Evolutionary conservation across 371 early-diverging fungal species (phyloP).

Genomic region (Syncephalis fuscata): DNA sequence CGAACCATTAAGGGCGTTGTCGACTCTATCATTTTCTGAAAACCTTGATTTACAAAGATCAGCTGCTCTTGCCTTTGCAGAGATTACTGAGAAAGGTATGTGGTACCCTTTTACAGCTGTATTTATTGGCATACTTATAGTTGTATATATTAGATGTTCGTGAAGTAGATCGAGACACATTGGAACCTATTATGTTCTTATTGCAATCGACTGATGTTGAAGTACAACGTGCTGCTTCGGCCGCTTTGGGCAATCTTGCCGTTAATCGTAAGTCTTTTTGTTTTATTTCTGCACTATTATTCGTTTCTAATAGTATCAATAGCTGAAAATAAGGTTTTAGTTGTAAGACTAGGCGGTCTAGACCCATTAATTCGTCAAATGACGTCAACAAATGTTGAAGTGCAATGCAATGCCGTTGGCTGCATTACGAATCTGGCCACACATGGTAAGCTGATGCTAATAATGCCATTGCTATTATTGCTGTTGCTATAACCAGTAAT

Average conservation of each 20-base stretch:
- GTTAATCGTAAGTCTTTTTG: slow-evolving; percentile 42
- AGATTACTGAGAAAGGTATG: slow-evolving; percentile 71
- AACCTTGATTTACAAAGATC: slow-evolving; percentile 76
- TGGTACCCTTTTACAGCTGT: neutral
- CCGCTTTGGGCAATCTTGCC: slow-evolving; percentile 82
- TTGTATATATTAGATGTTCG: slow-evolving; percentile 38
- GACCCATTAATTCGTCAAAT: slow-evolving; percentile 82
- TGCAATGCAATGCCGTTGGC: slow-evolving; percentile 91
- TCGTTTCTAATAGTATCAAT: slow-evolving; percentile 2
- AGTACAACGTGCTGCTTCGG: slow-evolving; percentile 77
- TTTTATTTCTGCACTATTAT: neutral
- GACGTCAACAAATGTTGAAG: slow-evolving; percentile 73
- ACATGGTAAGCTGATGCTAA: slow-evolving; percentile 28
- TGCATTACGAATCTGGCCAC: slow-evolving; percentile 91
- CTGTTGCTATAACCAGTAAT: neutral
- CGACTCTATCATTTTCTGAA: slow-evolving; percentile 69
- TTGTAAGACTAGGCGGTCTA: slow-evolving; percentile 73
- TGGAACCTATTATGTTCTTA: slow-evolving; percentile 69
- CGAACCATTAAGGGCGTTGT: slow-evolving; percentile 64
- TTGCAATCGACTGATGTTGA: slow-evolving; percentile 74
- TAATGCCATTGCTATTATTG: neutral
- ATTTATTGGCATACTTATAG: slow-evolving; percentile 1
- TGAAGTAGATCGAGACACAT: slow-evolving; percentile 54
- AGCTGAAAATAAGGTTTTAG: slow-evolving; percentile 71
- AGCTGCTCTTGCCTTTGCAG: slow-evolving; percentile 83